Evolutionary conservation across 176 grass and related monocot genomes (phyloP).

Genomic region (Carex kokanica): DNA sequence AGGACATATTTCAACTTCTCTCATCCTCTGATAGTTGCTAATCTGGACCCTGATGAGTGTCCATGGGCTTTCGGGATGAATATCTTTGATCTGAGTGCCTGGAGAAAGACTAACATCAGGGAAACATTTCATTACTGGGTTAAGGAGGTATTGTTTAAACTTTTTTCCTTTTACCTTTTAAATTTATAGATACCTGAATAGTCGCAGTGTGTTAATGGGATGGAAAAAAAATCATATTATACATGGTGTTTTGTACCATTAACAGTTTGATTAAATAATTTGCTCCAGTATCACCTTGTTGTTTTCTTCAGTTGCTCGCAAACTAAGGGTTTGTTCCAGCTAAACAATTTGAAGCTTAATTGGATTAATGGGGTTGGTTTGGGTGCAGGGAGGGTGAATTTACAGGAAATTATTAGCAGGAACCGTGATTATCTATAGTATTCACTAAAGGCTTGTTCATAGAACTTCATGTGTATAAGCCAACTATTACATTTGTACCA

Average conservation of each 20-base stretch:
- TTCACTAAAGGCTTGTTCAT: no score
- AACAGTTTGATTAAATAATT: neutral
- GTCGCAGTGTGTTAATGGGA: neutral
- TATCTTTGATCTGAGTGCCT: constrained; percentile 71
- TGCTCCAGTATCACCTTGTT: neutral
- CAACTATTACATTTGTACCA: neutral
- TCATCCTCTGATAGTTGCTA: constrained; percentile 61
- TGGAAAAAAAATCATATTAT: neutral
- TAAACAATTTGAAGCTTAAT: neutral
- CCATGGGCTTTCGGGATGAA: constrained; percentile 97
- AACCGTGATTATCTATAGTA: neutral
- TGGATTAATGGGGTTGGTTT: neutral
- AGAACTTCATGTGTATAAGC: neutral
- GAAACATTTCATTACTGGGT: constrained; percentile 93
- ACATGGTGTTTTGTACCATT: neutral
- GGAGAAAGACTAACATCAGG: constrained; percentile 82
- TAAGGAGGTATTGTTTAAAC: constrained; percentile 55
- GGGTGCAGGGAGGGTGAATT: neutral
- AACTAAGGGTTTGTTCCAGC: neutral
- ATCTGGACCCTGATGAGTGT: constrained; percentile 85
- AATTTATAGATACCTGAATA: neutral
- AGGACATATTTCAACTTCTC: constrained; percentile 96
- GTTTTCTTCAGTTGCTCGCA: neutral
- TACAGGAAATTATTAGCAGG: neutral
- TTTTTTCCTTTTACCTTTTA: neutral